Conservation (phyloP, 257 asterid genomes). For the Verbena officinalis region DNA sequence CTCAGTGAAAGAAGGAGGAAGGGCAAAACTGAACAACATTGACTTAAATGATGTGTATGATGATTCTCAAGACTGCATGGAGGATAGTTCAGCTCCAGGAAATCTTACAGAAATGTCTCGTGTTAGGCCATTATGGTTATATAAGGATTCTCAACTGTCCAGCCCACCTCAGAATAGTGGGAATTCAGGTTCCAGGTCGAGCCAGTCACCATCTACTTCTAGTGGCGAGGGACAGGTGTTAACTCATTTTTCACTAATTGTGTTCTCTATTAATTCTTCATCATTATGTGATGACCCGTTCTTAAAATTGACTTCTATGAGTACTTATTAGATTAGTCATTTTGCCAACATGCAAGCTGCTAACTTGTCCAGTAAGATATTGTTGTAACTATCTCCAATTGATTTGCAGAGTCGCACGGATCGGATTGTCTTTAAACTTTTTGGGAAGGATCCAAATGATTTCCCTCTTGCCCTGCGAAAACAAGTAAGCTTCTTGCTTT, state of each 20-base stretch:
- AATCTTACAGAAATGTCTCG: slow-evolving; percentile 42
- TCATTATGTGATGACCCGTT: slow-evolving; percentile 7
- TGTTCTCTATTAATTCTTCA: background rate
- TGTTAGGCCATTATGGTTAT: slow-evolving; percentile 50
- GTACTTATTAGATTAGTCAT: slow-evolving; percentile 1
- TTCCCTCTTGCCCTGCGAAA: slow-evolving; percentile 68
- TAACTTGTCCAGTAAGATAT: background rate
- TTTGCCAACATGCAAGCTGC: background rate
- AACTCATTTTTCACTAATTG: slow-evolving; percentile 13
- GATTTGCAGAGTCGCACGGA: slow-evolving; percentile 76
- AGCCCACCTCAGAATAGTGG: slow-evolving; percentile 76
- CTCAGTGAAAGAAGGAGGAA: slow-evolving; percentile 41
- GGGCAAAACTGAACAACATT: slow-evolving; percentile 49
- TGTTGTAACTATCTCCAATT: slow-evolving; percentile 13
- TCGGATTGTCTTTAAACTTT: slow-evolving; percentile 84
- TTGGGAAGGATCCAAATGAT: slow-evolving; percentile 83
- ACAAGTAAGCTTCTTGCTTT: slow-evolving; percentile 56
- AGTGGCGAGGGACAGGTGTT: slow-evolving; percentile 90
- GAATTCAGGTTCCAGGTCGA: slow-evolving; percentile 67
- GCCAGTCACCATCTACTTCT: slow-evolving; percentile 82
- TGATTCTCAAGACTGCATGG: slow-evolving; percentile 76
- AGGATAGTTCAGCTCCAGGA: slow-evolving; percentile 42
- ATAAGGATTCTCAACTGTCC: slow-evolving; percentile 56
- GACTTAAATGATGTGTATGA: slow-evolving; percentile 86
- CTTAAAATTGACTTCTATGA: background rate